A percentile compares a stretch with the other conserved stretches of the same genome.
phyloP scores from a whole-genome alignment of 345 rosid genomes.

The Garcia nutans region DNA sequence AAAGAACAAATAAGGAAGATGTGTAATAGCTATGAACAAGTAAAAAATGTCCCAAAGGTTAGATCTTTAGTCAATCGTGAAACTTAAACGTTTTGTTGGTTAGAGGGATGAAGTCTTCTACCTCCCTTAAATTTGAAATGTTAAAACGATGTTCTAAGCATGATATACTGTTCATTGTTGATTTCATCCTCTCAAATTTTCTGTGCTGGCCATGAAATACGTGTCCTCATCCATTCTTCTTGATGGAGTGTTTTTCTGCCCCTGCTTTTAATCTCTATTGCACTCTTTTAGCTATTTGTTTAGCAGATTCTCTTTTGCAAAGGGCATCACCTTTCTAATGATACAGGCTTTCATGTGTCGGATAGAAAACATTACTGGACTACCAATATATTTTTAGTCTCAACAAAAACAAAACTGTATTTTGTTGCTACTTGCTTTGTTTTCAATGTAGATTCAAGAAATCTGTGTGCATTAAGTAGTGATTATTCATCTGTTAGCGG shows the following conservation, averaged over 20 bases:
- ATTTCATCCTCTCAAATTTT: conserved; percentile 9
- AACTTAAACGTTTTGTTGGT: not conserved
- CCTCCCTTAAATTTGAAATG: not conserved
- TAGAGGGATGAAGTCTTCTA: not conserved
- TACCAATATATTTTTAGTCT: not conserved
- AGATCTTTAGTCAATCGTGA: not conserved
- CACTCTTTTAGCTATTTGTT: not conserved
- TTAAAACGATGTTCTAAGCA: not conserved
- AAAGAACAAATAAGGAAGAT: not conserved
- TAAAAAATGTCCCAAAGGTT: not conserved
- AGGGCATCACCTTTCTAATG: not conserved
- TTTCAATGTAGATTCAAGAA: not conserved
- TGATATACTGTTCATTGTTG: not conserved
- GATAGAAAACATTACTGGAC: conserved; percentile 6
- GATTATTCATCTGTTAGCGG: too few relatives aligned
- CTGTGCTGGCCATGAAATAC: conserved; percentile 16
- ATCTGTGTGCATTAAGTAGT: not conserved
- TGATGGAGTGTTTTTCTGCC: conserved; percentile 10
- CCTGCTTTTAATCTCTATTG: not conserved
- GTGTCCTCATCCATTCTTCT: conserved; percentile 15
- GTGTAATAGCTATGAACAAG: not conserved
- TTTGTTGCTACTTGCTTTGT: not conserved
- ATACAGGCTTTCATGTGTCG: not conserved
- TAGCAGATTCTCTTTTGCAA: too few relatives aligned
- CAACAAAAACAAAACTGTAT: not conserved